Base-by-base conservation (phyloP, 495 filamentous ascomycete genomes). In the Penicillium lividum region DNA sequence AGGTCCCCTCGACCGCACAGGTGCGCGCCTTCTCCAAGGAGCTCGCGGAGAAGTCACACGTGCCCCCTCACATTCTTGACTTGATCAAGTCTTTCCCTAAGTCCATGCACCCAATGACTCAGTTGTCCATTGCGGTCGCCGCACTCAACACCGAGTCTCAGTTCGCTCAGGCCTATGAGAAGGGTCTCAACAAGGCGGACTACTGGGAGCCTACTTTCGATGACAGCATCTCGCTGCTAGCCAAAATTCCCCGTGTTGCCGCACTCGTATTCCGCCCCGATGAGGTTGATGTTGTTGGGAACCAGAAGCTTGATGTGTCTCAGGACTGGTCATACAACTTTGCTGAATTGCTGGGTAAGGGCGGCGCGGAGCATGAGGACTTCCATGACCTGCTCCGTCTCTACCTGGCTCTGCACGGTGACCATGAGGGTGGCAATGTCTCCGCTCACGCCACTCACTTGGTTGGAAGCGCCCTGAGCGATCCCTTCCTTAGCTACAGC, bases 131-230 rank as follows among this genome's bases (percentile, higher is more conserved):
- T 65, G 91, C 92, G 29, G 93, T 98, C 30, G 94, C 92, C 18
- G 89, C 94, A 8, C 84, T 98, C 51, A 97, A 94, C 75, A 89
- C 96, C 74, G 89, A 89, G 53, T 95, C 90, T 61, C 83, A 86
- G 60, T 98, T 98, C 67, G 94, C 94, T 55, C 91, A 91, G 74
- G 86, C 88, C 30, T 98, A 98, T 73, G 94, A 91, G 72, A 76
- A 89, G 58, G 94, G 94, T 28, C 78, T 97, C 50, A 85, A 85
- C 75, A 98, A 98, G 81, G 88, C 89, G 44, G 90, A 97, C 63
- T 98, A 98, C 83, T 98, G 94, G 94, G 95, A 98, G 74, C 92
- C 93, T 25, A 96, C 90, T 56, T 98, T 96, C 73, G 94, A 98
- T 73, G 94, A 98, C 79, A 86, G 86, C 68, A 97, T 98, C 69